Percentiles rank a stretch among this genome's conserved stretches.
Conservation (phyloP, 2,329 filamentous ascomycete genomes). For the Lachnellula arida region DNA sequence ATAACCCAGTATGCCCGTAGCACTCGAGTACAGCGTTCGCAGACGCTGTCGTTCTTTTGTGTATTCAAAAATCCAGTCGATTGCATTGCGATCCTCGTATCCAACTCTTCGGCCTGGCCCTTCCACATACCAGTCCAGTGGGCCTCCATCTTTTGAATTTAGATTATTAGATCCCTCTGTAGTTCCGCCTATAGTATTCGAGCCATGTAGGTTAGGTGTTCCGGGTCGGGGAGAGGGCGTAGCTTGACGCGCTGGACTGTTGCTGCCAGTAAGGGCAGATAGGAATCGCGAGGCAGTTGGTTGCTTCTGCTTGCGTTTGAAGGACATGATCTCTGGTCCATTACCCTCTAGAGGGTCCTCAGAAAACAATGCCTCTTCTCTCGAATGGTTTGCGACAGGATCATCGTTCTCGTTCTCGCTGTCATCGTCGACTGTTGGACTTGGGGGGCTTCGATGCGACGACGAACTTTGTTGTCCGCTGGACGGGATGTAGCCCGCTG, state of each 20-base stretch:
- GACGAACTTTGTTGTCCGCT: conserved; percentile 20
- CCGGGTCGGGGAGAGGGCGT: conserved; percentile 24
- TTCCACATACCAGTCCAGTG: conserved; percentile 82
- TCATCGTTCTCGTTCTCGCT: conserved; percentile 39
- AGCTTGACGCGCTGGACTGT: conserved; percentile 17
- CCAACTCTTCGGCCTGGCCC: conserved; percentile 84
- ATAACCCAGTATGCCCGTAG: conserved; percentile 68
- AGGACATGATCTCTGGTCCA: conserved; percentile 54
- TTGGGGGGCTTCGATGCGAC: conserved; percentile 22
- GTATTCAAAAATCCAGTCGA: conserved; percentile 99
- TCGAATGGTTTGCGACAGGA: conserved; percentile 25
- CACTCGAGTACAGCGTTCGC: conserved; percentile 66
- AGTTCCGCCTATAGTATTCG: conserved; percentile 12
- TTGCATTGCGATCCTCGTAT: conserved; percentile 94
- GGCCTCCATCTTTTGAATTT: conserved; percentile 41
- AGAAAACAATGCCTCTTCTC: conserved; percentile 40
- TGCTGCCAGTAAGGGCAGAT: conserved; percentile 22
- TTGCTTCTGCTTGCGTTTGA: conserved; percentile 63
- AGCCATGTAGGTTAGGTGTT: conserved; percentile 16
- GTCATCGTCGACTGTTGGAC: conserved; percentile 33
- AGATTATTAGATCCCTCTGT: conserved; percentile 11
- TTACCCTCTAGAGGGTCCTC: conserved; percentile 52
- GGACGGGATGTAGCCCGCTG: conserved; percentile 20
- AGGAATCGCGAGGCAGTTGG: conserved; percentile 23
- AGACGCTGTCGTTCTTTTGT: conserved; percentile 89